Conservation (phyloP, 2,329 filamentous ascomycete genomes). For the Arthrobotrys sinensis region DNA sequence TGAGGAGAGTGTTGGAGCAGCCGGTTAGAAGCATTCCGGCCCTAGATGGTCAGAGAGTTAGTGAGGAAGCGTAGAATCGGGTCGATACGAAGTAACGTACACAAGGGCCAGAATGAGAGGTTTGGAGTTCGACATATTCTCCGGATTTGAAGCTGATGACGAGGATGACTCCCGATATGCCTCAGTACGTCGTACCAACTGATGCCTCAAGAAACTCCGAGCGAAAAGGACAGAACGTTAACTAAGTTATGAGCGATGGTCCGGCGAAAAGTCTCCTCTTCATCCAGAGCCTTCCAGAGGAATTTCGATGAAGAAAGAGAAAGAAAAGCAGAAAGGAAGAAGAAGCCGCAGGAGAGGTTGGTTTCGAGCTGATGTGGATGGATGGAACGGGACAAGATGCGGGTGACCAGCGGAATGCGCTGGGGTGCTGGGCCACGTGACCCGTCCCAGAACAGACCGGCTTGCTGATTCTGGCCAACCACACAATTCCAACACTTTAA, state of each 20-base stretch:
- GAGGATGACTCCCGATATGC: slow-evolving; percentile 22
- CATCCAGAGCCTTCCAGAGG: slow-evolving; percentile 36
- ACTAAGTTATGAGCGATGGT: background rate
- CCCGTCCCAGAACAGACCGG: slow-evolving; percentile 14
- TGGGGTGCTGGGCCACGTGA: slow-evolving; percentile 3
- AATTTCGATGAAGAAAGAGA: slow-evolving; percentile 19
- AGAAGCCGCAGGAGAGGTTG: slow-evolving; percentile 7
- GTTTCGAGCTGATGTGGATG: slow-evolving; percentile 21
- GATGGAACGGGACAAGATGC: slow-evolving; percentile 14
- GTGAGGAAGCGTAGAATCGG: background rate
- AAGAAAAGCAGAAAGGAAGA: slow-evolving; percentile 3
- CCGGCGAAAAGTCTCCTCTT: slow-evolving; percentile 5
- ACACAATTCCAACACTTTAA: slow-evolving; percentile 34
- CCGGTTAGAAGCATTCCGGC: slow-evolving; percentile 69
- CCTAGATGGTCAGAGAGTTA: slow-evolving; percentile 66
- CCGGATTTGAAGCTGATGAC: slow-evolving; percentile 1
- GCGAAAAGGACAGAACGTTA: background rate
- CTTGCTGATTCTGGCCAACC: slow-evolving; percentile 22
- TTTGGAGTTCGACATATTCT: slow-evolving; percentile 41
- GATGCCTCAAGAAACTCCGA: slow-evolving; percentile 19
- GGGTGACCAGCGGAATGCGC: slow-evolving; percentile 35
- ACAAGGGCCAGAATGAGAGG: slow-evolving; percentile 57
- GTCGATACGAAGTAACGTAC: slow-evolving; percentile 20
- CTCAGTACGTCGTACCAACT: slow-evolving; percentile 13
- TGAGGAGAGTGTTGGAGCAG: slow-evolving; percentile 89